Evolutionary conservation across 2,329 filamentous ascomycete species (phyloP).

Genomic region (Calonectria fujianensis): DNA sequence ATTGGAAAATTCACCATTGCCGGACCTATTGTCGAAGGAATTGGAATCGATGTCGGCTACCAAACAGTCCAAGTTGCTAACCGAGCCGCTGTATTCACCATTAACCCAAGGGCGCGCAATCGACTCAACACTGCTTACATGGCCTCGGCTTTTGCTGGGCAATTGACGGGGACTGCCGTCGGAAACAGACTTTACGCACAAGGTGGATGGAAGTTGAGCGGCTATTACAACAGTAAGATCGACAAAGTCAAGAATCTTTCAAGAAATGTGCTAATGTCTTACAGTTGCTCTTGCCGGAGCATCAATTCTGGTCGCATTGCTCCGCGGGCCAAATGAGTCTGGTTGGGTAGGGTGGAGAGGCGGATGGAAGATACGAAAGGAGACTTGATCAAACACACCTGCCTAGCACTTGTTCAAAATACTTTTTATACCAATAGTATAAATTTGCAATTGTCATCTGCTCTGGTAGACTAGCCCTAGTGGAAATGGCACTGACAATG

Average conservation of each 20-base stretch:
- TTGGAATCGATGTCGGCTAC: constrained; percentile 81
- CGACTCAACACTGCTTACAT: constrained; percentile 89
- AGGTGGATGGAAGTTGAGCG: constrained; percentile 71
- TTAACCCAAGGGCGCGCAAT: constrained; percentile 83
- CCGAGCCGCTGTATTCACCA: constrained; percentile 79
- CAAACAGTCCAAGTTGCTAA: constrained; percentile 86
- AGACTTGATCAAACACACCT: background rate
- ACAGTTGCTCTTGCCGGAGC: constrained; percentile 53
- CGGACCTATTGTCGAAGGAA: constrained; percentile 84
- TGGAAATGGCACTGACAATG: no score
- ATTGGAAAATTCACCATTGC: constrained; percentile 82
- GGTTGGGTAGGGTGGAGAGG: constrained; percentile 59
- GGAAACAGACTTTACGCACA: constrained; percentile 72
- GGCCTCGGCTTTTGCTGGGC: constrained; percentile 84
- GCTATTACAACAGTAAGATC: constrained; percentile 59
- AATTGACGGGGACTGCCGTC: constrained; percentile 81
- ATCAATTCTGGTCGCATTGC: constrained; percentile 55
- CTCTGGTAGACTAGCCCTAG: no score
- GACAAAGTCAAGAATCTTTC: background rate
- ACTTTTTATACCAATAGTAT: background rate
- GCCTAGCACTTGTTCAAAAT: background rate
- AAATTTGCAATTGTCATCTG: no score
- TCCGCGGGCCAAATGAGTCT: constrained; percentile 55
- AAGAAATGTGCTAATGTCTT: background rate
- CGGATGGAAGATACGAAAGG: constrained; percentile 47